Conservation (phyloP, 108 stramenopile species). For the Seminavis robusta region DNA sequence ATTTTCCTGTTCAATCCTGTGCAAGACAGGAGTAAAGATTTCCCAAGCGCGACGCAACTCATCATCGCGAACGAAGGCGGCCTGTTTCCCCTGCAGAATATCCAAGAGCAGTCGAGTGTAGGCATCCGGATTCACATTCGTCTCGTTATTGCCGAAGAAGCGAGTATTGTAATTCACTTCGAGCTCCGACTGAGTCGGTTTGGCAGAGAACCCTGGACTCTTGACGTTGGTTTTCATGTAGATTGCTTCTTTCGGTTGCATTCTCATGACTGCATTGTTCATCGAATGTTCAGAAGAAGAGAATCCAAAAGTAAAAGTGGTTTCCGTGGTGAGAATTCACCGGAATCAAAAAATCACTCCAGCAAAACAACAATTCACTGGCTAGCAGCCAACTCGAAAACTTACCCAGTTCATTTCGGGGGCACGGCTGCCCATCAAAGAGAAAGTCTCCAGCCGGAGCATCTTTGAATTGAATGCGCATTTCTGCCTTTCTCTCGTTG, state of each 20-base stretch:
- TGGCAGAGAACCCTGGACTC: slow-evolving; percentile 80
- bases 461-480: slow-evolving; percentile 93
- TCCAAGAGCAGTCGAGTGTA: slow-evolving; percentile 97
- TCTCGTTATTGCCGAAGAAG: slow-evolving; percentile 31
- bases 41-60: slow-evolving; percentile 94
- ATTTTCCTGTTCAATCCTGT: slow-evolving; percentile 79
- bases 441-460: slow-evolving; percentile 65
- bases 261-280: slow-evolving; percentile 61
- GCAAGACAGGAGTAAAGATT: slow-evolving; percentile 92
- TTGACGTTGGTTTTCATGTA: slow-evolving; percentile 98
- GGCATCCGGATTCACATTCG: slow-evolving; percentile 89
- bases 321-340: too few relatives aligned
- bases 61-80: slow-evolving; percentile 94
- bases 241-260: slow-evolving; percentile 89
- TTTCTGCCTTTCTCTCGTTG: slow-evolving; percentile 94
- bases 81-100: slow-evolving; percentile 87
- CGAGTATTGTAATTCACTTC: slow-evolving; percentile 89
- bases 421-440: slow-evolving; percentile 55
- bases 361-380: too few relatives aligned
- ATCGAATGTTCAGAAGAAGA: too few relatives aligned
- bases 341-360: too few relatives aligned
- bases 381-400: not conserved
- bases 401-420: slow-evolving; percentile 86
- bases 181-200: slow-evolving; percentile 88
- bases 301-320: too few relatives aligned